Conservation (phyloP, 805 yeast species). For the Candida lessepsii region DNA sequence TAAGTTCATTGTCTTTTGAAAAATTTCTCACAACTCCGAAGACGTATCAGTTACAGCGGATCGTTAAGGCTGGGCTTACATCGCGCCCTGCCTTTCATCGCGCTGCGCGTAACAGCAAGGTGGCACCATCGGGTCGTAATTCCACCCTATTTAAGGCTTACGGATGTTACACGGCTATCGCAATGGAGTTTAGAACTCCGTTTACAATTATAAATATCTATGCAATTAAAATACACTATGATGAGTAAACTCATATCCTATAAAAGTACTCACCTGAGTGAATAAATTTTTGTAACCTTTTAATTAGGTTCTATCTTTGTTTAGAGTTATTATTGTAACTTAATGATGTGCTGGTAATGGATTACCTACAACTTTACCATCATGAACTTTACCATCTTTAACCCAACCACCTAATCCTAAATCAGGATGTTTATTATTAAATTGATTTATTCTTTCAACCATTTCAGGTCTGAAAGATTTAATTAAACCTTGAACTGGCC, state of each 20-base stretch:
- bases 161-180: no score
- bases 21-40: slow-evolving; percentile 6
- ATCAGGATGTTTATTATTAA: slow-evolving; percentile 46
- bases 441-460: slow-evolving; percentile 71
- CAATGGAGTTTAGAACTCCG: no score
- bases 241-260: not conserved
- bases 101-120: no score
- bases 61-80: not conserved
- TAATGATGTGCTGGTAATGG: slow-evolving; percentile 49
- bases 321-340: not conserved
- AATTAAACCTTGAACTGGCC: slow-evolving; percentile 90
- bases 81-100: no score
- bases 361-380: slow-evolving; percentile 64
- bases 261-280: not conserved
- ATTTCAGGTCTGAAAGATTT: slow-evolving; percentile 81
- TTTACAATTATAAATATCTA: slow-evolving; percentile 1
- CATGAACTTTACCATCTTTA: slow-evolving; percentile 52
- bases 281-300: no score
- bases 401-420: slow-evolving; percentile 80
- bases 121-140: no score
- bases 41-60: no score
- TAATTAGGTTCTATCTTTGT: no score
- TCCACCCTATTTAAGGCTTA: no score
- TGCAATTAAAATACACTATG: slow-evolving; percentile 5
- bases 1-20: slow-evolving; percentile 5